Evolutionary conservation across 2,329 filamentous ascomycete species (phyloP), one percentile per base, ranked within the genome.

Genomic region (Aspergillaceae sp.): DNA sequence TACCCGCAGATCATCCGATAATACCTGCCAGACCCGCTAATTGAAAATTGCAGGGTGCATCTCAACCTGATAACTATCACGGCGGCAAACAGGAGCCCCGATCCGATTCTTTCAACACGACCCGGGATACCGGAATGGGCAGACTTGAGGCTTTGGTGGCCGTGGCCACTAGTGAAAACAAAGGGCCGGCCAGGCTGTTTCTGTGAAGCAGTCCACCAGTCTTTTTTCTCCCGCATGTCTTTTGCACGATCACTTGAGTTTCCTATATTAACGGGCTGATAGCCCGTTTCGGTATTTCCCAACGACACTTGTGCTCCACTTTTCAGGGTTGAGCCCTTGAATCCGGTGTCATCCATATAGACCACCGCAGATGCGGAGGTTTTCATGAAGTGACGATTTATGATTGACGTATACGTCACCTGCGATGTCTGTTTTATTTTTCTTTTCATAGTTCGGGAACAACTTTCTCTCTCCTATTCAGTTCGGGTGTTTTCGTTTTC

Each of bases 91-190:
- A 52, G 43, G 57, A 62, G 36, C 49, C 57, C 29, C 57, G 62
- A 33, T 47, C 61, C 40, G 55, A 54, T 29, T 52, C 62, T 29
- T 63, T 62, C 41, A 55, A 61, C 46, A 52, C 59, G 6, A 47
- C 61, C 40, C 48, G 60, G 33, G 61, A 64, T 30, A 57, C 59
- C 34, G 69, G 67, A 28, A 70, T 74, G 68, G 70, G 68, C 40
- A 64, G 71, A 26, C 60, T 75, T n/a, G 72, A 75, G 51, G 72
- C 71, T 42, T 65, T 75, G 41, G 72, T 74, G 36, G 72, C 72
- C 27, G 72, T 74, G 44, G 72, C 72, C 32, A 74, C 72, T 5
- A 72, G 70, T 45, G 71, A 71, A 49, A 68, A 71, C 44, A 67
- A 68, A 50, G 59, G 59, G 19, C 49, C 60, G 5, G 48, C 64